phyloP scores from a whole-genome alignment of 768 basidiomycete genomes.

The Russula foetens region DNA sequence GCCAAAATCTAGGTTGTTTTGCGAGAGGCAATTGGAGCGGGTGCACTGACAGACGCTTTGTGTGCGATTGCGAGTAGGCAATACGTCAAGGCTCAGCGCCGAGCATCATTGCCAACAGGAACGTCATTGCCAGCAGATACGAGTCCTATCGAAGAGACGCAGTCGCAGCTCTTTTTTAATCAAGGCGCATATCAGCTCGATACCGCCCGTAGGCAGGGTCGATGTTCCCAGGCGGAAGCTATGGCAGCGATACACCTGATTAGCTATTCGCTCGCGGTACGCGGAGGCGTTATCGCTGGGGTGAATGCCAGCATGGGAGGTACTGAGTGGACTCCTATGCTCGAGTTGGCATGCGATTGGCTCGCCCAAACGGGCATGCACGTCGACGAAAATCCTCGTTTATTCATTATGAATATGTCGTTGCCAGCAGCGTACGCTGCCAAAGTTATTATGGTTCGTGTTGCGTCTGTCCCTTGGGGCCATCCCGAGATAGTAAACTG shows the following conservation, averaged over 20 bases:
- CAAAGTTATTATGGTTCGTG: constrained; percentile 65
- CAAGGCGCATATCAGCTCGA: constrained; percentile 18
- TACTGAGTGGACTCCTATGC: constrained; percentile 61
- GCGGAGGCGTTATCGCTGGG: constrained; percentile 37
- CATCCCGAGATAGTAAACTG: not conserved
- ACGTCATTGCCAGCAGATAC: not conserved
- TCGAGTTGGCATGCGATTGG: constrained; percentile 72
- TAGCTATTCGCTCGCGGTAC: constrained; percentile 46
- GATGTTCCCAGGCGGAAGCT: constrained; percentile 52
- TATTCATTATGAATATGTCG: constrained; percentile 48
- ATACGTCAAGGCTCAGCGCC: constrained; percentile 11
- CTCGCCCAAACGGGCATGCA: constrained; percentile 56
- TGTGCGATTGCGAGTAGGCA: constrained; percentile 20
- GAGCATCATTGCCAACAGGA: not conserved
- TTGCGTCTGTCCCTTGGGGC: not conserved
- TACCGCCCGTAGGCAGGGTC: constrained; percentile 14
- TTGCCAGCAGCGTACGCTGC: constrained; percentile 48
- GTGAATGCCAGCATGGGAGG: constrained; percentile 33
- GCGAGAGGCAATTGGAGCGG: constrained; percentile 10
- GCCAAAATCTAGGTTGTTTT: constrained; percentile 4
- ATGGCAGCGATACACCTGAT: constrained; percentile 73
- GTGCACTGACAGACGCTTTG: constrained; percentile 14
- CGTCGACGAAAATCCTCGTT: constrained; percentile 54
- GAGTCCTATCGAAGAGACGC: constrained; percentile 7
- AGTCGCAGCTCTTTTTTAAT: constrained; percentile 18